Evolutionary conservation across 768 basidiomycete species (phyloP).

Genomic region (Steccherinum ochraceum): DNA sequence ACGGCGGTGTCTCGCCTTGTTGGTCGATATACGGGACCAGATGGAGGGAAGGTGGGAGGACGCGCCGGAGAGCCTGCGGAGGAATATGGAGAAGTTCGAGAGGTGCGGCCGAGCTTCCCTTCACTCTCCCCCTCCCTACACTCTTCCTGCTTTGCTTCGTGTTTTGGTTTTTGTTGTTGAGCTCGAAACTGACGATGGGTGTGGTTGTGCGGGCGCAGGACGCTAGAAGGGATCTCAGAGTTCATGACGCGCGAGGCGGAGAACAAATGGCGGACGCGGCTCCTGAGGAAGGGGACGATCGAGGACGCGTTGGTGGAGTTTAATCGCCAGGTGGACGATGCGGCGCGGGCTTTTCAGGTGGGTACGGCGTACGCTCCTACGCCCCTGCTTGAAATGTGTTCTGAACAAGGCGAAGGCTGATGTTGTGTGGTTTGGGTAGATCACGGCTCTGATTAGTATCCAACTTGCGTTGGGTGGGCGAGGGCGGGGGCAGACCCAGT

Average conservation of each 20-base stretch:
- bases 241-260: slow-evolving; percentile 35
- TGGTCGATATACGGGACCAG: slow-evolving; percentile 37
- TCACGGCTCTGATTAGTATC: slow-evolving; percentile 41
- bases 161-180: too few relatives aligned
- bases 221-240: slow-evolving; percentile 29
- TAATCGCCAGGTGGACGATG: slow-evolving; percentile 32
- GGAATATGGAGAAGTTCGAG: slow-evolving; percentile 36
- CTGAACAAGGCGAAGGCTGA: neutral
- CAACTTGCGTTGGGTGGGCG: slow-evolving; percentile 31
- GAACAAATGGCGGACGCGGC: slow-evolving; percentile 34
- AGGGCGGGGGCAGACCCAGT: too few relatives aligned
- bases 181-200: neutral
- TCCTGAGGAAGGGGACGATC: slow-evolving; percentile 34
- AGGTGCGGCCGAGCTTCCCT: too few relatives aligned
- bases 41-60: slow-evolving; percentile 40
- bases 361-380: neutral
- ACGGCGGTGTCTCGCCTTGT: slow-evolving; percentile 33
- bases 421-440: slow-evolving; percentile 27
- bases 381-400: neutral
- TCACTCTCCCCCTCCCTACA: neutral
- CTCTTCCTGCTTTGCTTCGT: neutral
- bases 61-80: slow-evolving; percentile 33
- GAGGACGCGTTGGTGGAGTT: slow-evolving; percentile 32
- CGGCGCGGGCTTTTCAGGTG: slow-evolving; percentile 43
- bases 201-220: slow-evolving; percentile 20